A percentile compares a stretch with the other conserved stretches of the same genome.
These are phyloP conservation scores for Salvia sclarea DNA, from an alignment of 305 asterid genomes.

Conservation along the genomic window DNA sequence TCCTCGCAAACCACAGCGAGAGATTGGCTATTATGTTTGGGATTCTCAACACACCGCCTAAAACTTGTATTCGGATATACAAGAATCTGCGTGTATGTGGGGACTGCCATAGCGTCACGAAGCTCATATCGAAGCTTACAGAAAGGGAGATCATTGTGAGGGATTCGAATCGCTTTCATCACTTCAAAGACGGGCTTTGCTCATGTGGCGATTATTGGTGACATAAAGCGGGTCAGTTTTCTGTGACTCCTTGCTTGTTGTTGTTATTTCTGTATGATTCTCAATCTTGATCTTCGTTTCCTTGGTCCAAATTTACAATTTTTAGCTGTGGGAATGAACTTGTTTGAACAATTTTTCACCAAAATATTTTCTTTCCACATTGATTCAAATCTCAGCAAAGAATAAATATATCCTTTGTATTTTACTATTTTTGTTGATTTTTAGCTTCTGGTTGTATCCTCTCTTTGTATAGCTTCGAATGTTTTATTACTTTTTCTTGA, in stretches of 20 bases:
- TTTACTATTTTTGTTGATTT: slow-evolving; percentile 17
- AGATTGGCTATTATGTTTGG: slow-evolving; percentile 76
- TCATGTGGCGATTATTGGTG: slow-evolving; percentile 54
- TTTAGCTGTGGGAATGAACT: too few species aligned
- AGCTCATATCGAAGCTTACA: slow-evolving; percentile 41
- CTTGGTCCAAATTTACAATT: too few species aligned
- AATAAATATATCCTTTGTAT: slow-evolving; percentile 19
- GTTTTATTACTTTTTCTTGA: not conserved
- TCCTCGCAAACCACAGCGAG: slow-evolving; percentile 71
- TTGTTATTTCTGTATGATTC: too few species aligned
- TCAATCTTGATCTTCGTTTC: too few species aligned
- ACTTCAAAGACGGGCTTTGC: slow-evolving; percentile 49
- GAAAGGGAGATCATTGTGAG: slow-evolving; percentile 49
- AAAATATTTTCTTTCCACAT: slow-evolving; percentile 13
- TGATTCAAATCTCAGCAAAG: slow-evolving; percentile 3
- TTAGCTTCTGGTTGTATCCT: slow-evolving; percentile 13
- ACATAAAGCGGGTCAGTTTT: too few species aligned
- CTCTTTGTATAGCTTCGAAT: not conserved
- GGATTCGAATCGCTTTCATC: slow-evolving; percentile 56
- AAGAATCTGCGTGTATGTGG: slow-evolving; percentile 75
- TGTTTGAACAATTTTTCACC: slow-evolving; percentile 4
- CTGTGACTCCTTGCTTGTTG: too few species aligned
- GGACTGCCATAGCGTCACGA: slow-evolving; percentile 53
- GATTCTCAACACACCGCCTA: slow-evolving; percentile 60
- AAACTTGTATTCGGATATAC: slow-evolving; percentile 56